A percentile compares a stretch with the other conserved stretches of the same genome.
These are phyloP conservation scores for Fonsecaea erecta DNA, from an alignment of 2,329 filamentous ascomycete genomes.

Conservation along the genomic window DNA sequence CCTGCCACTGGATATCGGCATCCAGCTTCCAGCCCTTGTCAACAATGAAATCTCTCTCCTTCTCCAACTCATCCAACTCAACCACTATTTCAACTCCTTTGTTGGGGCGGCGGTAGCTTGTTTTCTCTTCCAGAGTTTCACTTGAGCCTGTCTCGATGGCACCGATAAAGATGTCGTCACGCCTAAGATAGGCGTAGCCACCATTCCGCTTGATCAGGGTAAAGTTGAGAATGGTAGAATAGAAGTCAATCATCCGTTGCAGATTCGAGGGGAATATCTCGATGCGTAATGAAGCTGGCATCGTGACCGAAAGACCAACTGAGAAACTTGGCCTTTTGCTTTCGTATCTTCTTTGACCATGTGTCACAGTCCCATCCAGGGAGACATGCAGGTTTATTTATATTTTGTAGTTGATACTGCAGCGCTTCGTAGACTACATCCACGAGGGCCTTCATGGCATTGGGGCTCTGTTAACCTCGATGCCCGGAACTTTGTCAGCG, in stretches of 20 bases:
- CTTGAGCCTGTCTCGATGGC: constrained; percentile 20
- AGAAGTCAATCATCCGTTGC: constrained; percentile 26
- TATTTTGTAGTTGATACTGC: background rate
- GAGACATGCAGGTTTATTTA: background rate
- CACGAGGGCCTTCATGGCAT: background rate
- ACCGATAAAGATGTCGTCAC: constrained; percentile 31
- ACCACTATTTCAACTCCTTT: constrained; percentile 33
- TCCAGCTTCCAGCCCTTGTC: constrained; percentile 23
- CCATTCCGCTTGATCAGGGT: constrained; percentile 25
- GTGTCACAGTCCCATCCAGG: background rate
- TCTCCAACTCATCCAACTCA: constrained; percentile 31
- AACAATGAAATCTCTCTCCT: constrained; percentile 26
- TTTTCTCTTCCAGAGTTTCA: constrained; percentile 23
- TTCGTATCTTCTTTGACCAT: background rate
- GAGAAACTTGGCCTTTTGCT: background rate
- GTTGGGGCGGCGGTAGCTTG: constrained; percentile 18
- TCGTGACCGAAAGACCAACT: background rate
- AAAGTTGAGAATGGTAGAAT: constrained; percentile 28
- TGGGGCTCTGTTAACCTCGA: background rate
- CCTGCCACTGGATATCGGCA: constrained; percentile 26
- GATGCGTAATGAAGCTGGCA: constrained; percentile 32
- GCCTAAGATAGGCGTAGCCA: constrained; percentile 29
- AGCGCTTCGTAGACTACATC: background rate
- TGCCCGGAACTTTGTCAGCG: constrained; percentile 15
- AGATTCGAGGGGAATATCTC: constrained; percentile 31